A percentile compares a stretch with the other conserved stretches of the same genome.
phyloP scores from a whole-genome alignment of 805 yeast species.

The Kodamaea jinghongensis region DNA sequence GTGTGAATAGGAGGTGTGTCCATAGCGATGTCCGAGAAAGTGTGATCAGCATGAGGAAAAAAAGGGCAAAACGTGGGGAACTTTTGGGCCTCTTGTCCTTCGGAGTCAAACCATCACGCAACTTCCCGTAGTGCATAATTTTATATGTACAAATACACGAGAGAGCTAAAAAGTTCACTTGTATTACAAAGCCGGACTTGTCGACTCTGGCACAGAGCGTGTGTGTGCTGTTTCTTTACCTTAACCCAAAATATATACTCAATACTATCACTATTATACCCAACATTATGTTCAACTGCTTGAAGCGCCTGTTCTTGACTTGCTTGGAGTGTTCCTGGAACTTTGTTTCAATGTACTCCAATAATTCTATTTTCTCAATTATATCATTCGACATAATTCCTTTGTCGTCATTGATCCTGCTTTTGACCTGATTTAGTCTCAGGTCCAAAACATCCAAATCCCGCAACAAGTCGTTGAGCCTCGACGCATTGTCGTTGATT shows the following conservation, averaged over 20 bases:
- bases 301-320: constrained; percentile 26
- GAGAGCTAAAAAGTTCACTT: too few species aligned
- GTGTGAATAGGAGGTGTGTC: not conserved
- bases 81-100: too few species aligned
- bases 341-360: constrained; percentile 30
- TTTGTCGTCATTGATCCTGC: constrained; percentile 25
- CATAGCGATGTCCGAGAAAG: not conserved
- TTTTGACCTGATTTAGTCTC: constrained; percentile 24
- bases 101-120: too few species aligned
- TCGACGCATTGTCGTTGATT: constrained; percentile 25
- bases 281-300: constrained; percentile 23
- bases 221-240: too few species aligned
- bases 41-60: too few species aligned
- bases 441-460: constrained; percentile 25
- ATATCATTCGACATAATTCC: constrained; percentile 24
- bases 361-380: constrained; percentile 25
- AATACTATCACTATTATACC: constrained; percentile 17
- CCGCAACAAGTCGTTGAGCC: constrained; percentile 26
- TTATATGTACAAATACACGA: too few species aligned
- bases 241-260: constrained; percentile 15
- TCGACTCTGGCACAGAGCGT: too few species aligned
- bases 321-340: constrained; percentile 26
- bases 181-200: too few species aligned
- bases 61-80: too few species aligned
- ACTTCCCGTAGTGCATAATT: too few species aligned